Conservation (phyloP, 2,329 filamentous ascomycete genomes). For the Epichloe brachyelytri region DNA sequence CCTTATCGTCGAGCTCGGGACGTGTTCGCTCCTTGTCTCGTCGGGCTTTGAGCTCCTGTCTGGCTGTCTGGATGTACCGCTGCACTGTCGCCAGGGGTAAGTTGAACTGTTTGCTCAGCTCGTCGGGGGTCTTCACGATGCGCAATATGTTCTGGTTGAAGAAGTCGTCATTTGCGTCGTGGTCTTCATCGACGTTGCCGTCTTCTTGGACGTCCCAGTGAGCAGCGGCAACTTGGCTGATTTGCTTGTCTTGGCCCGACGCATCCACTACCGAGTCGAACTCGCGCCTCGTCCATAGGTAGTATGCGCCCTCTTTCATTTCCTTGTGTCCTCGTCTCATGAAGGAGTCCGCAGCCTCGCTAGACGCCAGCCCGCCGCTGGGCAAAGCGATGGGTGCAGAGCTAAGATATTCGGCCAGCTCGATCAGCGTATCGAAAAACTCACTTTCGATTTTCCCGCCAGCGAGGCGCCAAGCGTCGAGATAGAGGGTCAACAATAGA, state of each 20-base stretch:
- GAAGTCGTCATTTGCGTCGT: conserved; percentile 88
- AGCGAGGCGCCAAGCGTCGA: conserved; percentile 66
- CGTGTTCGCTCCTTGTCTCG: conserved; percentile 61
- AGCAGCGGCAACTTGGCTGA: conserved; percentile 61
- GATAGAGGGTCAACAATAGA: conserved; percentile 68
- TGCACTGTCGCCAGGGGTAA: conserved; percentile 57
- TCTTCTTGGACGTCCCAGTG: conserved; percentile 77
- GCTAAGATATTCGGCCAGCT: conserved; percentile 78
- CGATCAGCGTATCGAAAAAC: conserved; percentile 64
- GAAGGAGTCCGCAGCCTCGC: conserved; percentile 80
- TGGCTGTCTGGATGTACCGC: conserved; percentile 53
- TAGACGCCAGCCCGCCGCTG: conserved; percentile 69
- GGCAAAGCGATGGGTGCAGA: conserved; percentile 52
- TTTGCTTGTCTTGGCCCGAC: conserved; percentile 29
- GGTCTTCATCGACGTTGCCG: conserved; percentile 70
- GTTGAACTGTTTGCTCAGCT: conserved; percentile 63
- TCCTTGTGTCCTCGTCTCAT: conserved; percentile 62
- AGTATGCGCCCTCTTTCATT: conserved; percentile 84
- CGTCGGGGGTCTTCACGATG: conserved; percentile 51
- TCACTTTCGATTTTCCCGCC: conserved; percentile 45
- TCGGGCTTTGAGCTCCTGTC: conserved; percentile 54
- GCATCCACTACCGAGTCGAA: conserved; percentile 57
- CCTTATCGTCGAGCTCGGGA: conserved; percentile 76
- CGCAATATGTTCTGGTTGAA: conserved; percentile 84
- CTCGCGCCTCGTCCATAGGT: conserved; percentile 85